Conservation (phyloP, 2,329 filamentous ascomycete species). For the Epicoccum nigrum region DNA sequence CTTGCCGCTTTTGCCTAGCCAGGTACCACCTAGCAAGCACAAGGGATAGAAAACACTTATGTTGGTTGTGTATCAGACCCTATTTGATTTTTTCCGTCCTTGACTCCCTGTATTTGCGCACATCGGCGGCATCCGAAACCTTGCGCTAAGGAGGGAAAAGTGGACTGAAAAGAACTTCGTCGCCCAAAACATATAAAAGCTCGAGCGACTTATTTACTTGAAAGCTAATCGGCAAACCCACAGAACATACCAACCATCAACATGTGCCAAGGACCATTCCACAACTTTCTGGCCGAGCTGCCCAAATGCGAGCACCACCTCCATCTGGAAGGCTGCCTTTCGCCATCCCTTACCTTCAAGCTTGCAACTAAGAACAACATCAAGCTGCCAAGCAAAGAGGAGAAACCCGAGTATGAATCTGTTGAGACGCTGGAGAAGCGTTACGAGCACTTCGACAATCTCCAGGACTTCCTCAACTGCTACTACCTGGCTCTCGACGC, state of each 20-base stretch:
- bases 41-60: too few relatives aligned
- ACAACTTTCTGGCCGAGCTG: slow-evolving; percentile 50
- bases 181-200: slow-evolving; percentile 12
- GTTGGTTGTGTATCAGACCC: too few relatives aligned
- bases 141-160: slow-evolving; percentile 17
- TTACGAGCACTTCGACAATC: slow-evolving; percentile 70
- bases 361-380: slow-evolving; percentile 72
- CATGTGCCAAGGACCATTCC: slow-evolving; percentile 17
- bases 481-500: slow-evolving; percentile 80
- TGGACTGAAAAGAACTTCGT: slow-evolving; percentile 15
- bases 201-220: background rate
- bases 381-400: slow-evolving; percentile 55
- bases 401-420: slow-evolving; percentile 69
- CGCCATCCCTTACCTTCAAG: slow-evolving; percentile 71
- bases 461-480: slow-evolving; percentile 79
- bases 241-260: background rate
- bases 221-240: slow-evolving; percentile 9
- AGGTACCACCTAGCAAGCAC: too few relatives aligned
- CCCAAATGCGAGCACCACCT: slow-evolving; percentile 85
- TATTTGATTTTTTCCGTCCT: background rate
- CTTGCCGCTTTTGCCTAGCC: slow-evolving; percentile 3
- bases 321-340: slow-evolving; percentile 77
- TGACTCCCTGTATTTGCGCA: slow-evolving; percentile 10
- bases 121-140: slow-evolving; percentile 17
- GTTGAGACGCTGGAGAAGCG: slow-evolving; percentile 64